phyloP scores from a whole-genome alignment of 441 rosid species.

The Erodium texanum region DNA sequence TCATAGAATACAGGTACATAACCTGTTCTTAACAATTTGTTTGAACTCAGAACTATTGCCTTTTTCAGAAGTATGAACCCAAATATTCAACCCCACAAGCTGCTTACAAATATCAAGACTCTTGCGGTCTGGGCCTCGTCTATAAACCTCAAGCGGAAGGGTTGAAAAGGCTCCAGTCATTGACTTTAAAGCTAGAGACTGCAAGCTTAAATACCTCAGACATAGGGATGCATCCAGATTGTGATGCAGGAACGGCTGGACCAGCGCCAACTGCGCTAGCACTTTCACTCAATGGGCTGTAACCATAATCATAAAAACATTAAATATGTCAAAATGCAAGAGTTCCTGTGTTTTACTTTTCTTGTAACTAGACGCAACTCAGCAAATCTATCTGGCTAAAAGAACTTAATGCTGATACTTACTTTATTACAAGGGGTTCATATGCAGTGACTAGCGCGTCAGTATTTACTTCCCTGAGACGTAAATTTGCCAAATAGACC shows the following conservation, averaged over 20 bases:
- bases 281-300: conserved; percentile 75
- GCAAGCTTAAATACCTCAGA: conserved; percentile 58
- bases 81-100: background rate
- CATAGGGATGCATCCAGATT: conserved; percentile 55
- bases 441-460: conserved; percentile 62
- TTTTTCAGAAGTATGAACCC: no score
- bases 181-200: conserved; percentile 55
- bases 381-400: no score
- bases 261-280: conserved; percentile 69
- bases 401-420: conserved; percentile 16
- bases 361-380: no score
- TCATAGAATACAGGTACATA: no score
- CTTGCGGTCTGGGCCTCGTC: background rate
- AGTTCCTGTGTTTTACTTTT: no score
- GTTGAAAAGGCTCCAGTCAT: conserved; percentile 67
- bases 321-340: background rate
- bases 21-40: no score
- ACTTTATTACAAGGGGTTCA: conserved; percentile 67
- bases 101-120: background rate
- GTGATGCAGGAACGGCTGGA: conserved; percentile 46
- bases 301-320: conserved; percentile 14
- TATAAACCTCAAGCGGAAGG: conserved; percentile 19
- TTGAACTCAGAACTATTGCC: no score
- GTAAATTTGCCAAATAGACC: conserved; percentile 69
- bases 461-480: conserved; percentile 62